Evolutionary conservation across 163 green algal genomes (phyloP), one percentile per base, ranked within the genome.

Genomic region (Coccomyxa subellipsoidea): DNA sequence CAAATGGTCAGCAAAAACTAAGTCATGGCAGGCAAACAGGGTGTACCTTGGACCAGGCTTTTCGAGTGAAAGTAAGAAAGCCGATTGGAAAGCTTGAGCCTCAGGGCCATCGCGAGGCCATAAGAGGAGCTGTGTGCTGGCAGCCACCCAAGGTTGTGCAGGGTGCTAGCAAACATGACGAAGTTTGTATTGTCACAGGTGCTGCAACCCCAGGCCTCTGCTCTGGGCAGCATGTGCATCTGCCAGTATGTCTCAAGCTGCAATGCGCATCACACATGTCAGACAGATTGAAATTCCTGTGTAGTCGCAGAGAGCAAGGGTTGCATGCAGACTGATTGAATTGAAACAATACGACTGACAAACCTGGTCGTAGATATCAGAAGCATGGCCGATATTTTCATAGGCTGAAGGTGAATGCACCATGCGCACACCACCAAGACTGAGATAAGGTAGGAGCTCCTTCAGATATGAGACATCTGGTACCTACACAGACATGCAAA

Each of bases 1-100:
- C n/a, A n/a, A n/a, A n/a, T n/a, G n/a, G n/a, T n/a, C n/a, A n/a
- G n/a, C n/a, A n/a, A n/a, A n/a, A n/a, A n/a, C n/a, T n/a, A n/a
- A n/a, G n/a, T n/a, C n/a, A n/a, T n/a, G n/a, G n/a, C n/a, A n/a
- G n/a, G n/a, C n/a, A n/a, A n/a, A n/a, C n/a, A n/a, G n/a, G n/a
- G n/a, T n/a, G n/a, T n/a, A 47, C 31, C 69, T 32, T 71, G n/a
- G 4, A 23, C 12, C 12, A 76, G 70, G 47, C 59, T 77, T 29
- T 83, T n/a, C 29, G 34, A 77, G 9, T 81, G 34, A 73, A 66
- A 86, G 6, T 40, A 53, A n/a, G 73, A 47, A 8, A 81, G 36
- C 69, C 79, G n/a, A 40, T 83, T 83, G 32, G 80, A 36, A 69
- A 80, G n/a, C 32, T 80, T 83, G 23, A 83, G 53, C 82, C 83